These are phyloP conservation scores for Psilocybe tampanensis DNA, from an alignment of 768 basidiomycete species.

Conservation along the genomic window DNA sequence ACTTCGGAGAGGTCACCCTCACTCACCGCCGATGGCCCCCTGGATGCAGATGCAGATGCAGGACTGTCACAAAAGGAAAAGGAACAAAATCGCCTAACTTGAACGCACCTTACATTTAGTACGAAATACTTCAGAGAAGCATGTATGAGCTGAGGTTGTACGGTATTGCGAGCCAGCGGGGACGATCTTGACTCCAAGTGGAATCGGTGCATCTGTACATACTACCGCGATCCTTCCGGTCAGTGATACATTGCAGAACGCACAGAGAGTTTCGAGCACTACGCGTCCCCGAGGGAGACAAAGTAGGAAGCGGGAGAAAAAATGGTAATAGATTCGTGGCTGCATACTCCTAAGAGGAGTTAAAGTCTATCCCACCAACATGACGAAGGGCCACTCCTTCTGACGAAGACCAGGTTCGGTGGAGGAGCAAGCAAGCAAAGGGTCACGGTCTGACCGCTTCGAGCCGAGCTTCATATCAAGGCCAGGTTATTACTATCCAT, in stretches of 20 bases:
- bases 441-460: background rate
- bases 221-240: background rate
- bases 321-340: background rate
- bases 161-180: background rate
- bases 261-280: background rate
- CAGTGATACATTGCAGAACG: background rate
- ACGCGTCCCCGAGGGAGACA: background rate
- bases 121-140: background rate
- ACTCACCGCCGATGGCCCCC: no score
- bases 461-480: background rate
- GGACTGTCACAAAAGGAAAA: no score
- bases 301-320: background rate
- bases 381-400: background rate
- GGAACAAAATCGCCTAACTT: background rate
- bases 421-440: background rate
- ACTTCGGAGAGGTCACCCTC: no score
- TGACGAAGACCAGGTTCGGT: background rate
- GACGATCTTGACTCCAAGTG: background rate
- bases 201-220: no score
- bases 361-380: background rate
- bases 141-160: no score
- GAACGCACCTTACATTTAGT: background rate
- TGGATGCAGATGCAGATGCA: no score
- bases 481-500: background rate
- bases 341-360: background rate